Evolutionary conservation across 1,284 basidiomycete species (phyloP).

Genomic region (Takashimella tepidaria): DNA sequence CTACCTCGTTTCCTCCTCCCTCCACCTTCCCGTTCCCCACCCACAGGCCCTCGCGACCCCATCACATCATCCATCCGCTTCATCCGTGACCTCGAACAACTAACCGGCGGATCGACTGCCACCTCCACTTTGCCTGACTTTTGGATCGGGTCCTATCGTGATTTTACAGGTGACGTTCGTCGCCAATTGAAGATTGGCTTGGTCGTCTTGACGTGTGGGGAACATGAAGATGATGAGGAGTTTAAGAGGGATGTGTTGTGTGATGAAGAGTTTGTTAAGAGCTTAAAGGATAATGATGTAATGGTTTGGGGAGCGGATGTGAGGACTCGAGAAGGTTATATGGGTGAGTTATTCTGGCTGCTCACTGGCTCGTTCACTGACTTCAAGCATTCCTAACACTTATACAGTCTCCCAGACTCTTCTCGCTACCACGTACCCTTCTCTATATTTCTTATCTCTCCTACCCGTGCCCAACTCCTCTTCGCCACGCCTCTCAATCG

Average conservation of each 20-base stretch:
- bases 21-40: slow-evolving; percentile 21
- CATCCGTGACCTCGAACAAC: slow-evolving; percentile 37
- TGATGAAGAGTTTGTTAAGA: slow-evolving; percentile 61
- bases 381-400: not conserved
- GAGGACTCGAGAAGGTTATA: slow-evolving; percentile 72
- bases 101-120: slow-evolving; percentile 28
- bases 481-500: slow-evolving; percentile 61
- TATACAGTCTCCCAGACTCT: slow-evolving; percentile 71
- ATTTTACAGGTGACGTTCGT: slow-evolving; percentile 65
- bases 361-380: not conserved
- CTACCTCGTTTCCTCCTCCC: slow-evolving; percentile 45
- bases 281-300: slow-evolving; percentile 64
- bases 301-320: slow-evolving; percentile 83
- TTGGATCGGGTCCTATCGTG: slow-evolving; percentile 73
- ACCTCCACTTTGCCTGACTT: slow-evolving; percentile 63
- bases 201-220: slow-evolving; percentile 77
- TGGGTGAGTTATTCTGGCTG: slow-evolving; percentile 54
- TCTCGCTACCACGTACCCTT: slow-evolving; percentile 84
- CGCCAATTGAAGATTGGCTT: slow-evolving; percentile 69
- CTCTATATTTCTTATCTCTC: slow-evolving; percentile 81
- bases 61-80: slow-evolving; percentile 30
- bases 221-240: slow-evolving; percentile 80
- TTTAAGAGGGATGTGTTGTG: slow-evolving; percentile 83
- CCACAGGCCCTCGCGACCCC: slow-evolving; percentile 27
- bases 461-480: slow-evolving; percentile 57